Conservation (phyloP, 441 rosid species). For the Populus hybrid region DNA sequence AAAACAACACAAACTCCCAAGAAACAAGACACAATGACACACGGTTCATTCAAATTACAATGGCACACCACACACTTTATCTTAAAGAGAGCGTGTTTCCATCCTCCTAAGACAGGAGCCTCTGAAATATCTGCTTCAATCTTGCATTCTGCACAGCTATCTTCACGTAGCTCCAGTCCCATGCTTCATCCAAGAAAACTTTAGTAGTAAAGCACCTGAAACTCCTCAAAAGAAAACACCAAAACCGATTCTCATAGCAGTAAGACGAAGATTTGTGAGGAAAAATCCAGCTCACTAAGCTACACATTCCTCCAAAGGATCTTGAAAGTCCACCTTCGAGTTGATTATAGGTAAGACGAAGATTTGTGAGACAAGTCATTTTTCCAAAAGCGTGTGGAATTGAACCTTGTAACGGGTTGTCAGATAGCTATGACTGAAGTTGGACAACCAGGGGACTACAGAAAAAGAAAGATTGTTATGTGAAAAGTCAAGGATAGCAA, state of each 20-base stretch:
- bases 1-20: no score
- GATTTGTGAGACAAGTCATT: no score
- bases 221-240: background rate
- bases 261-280: no score
- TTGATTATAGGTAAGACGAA: background rate
- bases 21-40: no score
- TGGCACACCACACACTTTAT: no score
- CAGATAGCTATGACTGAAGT: background rate
- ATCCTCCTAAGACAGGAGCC: no score
- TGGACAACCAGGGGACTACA: background rate
- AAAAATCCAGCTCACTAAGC: slow-evolving; percentile 7
- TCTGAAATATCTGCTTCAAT: background rate
- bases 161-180: no score
- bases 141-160: no score
- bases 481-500: slow-evolving; percentile 1
- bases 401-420: no score
- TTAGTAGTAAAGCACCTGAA: background rate
- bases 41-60: no score
- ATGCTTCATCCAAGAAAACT: background rate
- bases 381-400: no score
- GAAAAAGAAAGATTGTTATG: background rate
- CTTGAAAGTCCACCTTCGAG: slow-evolving; percentile 5
- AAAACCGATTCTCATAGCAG: slow-evolving; percentile 1
- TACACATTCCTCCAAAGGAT: slow-evolving; percentile 13
- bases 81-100: background rate